Conservation (phyloP, 169 alveolate species). For the Eimeria falciformis region DNA sequence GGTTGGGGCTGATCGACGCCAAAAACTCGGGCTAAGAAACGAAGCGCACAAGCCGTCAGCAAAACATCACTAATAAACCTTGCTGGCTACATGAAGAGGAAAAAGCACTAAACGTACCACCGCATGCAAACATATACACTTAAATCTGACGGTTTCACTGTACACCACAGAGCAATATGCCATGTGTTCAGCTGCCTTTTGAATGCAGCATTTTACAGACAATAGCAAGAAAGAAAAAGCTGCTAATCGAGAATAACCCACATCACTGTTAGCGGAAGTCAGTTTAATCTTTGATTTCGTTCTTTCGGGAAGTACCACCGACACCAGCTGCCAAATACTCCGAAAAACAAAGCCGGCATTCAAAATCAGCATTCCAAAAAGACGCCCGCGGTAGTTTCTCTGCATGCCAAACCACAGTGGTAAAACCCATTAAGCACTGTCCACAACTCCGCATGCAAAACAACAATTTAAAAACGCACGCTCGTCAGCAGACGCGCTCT, state of each 20-base stretch:
- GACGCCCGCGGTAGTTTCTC: slow-evolving; percentile 85
- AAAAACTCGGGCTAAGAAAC: slow-evolving; percentile 45
- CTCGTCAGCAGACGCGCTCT: no score
- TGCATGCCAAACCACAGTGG: slow-evolving; percentile 35
- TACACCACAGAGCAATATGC: no score
- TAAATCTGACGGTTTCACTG: no score
- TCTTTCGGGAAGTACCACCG: slow-evolving; percentile 82
- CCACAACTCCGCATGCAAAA: no score
- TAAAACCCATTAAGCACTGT: no score
- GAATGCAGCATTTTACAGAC: no score
- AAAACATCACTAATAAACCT: no score
- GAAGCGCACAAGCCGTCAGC: not conserved
- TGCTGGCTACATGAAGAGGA: no score
- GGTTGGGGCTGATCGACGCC: slow-evolving; percentile 50
- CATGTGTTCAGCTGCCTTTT: no score
- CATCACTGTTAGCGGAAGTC: slow-evolving; percentile 58
- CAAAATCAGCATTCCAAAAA: slow-evolving; percentile 81
- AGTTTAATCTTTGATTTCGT: slow-evolving; percentile 67
- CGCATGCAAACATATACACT: no score
- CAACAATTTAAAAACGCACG: no score
- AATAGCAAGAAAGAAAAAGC: not conserved
- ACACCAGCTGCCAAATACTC: slow-evolving; percentile 85
- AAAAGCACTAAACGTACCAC: no score
- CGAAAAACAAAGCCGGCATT: slow-evolving; percentile 82
- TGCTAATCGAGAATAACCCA: not conserved